Evolutionary conservation across 805 yeast genomes (phyloP).

Genomic region (Kuraishia borneana): DNA sequence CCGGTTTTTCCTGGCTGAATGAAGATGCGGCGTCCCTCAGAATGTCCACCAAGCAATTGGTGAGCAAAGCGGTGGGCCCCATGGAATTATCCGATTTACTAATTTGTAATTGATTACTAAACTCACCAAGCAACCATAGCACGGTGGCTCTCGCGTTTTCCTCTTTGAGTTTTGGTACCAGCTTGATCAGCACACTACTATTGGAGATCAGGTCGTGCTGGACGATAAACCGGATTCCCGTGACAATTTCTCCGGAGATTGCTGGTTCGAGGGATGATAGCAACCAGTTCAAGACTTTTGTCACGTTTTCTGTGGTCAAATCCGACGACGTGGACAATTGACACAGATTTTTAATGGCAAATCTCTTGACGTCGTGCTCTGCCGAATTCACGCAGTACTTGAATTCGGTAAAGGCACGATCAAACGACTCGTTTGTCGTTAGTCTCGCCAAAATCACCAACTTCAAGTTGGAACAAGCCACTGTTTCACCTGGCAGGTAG

Average conservation of each 20-base stretch:
- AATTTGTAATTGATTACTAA: constrained; percentile 27
- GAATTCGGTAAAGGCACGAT: constrained; percentile 45
- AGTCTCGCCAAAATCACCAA: constrained; percentile 49
- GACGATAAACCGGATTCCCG: constrained; percentile 61
- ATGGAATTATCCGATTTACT: no score
- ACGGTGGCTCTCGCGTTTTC: constrained; percentile 64
- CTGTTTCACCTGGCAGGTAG: constrained; percentile 43
- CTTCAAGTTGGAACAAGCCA: constrained; percentile 36
- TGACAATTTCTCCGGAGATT: constrained; percentile 39
- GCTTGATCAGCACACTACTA: constrained; percentile 39
- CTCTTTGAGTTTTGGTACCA: constrained; percentile 20
- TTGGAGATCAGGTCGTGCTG: constrained; percentile 50
- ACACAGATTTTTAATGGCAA: constrained; percentile 48
- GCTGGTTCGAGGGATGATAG: constrained; percentile 12
- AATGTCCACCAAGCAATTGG: constrained; percentile 61
- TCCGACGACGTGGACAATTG: constrained; percentile 5
- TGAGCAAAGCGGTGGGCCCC: constrained; percentile 12
- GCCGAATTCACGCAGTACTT: constrained; percentile 32
- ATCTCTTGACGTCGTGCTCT: constrained; percentile 14
- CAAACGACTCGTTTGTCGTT: constrained; percentile 41
- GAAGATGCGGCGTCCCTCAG: constrained; percentile 43
- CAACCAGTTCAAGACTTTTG: constrained; percentile 54
- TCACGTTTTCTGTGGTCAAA: constrained; percentile 33
- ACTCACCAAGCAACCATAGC: constrained; percentile 88
- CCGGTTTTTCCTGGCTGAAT: constrained; percentile 42